Percentiles rank a stretch among this genome's conserved stretches.
Evolutionary conservation across 805 yeast genomes (phyloP).

Genomic region (Candida dendrica): DNA sequence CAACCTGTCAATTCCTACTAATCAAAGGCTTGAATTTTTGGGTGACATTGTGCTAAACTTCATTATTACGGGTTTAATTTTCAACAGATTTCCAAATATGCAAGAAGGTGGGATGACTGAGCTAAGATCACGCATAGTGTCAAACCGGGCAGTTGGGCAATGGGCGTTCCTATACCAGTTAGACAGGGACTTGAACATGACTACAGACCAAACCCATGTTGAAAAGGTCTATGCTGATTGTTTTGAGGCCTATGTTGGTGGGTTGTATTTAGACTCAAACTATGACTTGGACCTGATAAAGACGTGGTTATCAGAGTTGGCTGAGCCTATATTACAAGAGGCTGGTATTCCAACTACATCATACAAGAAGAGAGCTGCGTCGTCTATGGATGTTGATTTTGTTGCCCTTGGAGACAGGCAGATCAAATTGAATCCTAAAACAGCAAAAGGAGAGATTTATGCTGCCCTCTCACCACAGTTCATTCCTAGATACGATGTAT

Average conservation of each 20-base stretch:
- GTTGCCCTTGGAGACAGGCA: neutral
- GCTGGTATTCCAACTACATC: neutral
- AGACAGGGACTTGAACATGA: conserved; percentile 41
- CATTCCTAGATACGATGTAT: neutral
- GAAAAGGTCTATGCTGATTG: conserved; percentile 53
- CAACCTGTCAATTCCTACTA: conserved; percentile 15
- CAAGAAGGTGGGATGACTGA: conserved; percentile 71
- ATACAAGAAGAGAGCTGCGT: neutral
- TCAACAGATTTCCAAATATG: conserved; percentile 51
- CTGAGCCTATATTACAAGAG: neutral
- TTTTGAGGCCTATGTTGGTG: conserved; percentile 88
- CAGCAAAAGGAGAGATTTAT: neutral
- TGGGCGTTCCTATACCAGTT: conserved; percentile 62
- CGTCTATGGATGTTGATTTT: neutral
- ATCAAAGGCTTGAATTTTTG: conserved; percentile 77
- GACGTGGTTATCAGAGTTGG: neutral
- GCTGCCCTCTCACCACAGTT: neutral
- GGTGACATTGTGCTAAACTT: conserved; percentile 77
- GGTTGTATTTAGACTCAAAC: conserved; percentile 49
- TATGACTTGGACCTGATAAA: conserved; percentile 37
- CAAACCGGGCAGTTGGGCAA: conserved; percentile 59
- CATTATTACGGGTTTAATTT: conserved; percentile 59
- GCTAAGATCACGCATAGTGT: conserved; percentile 57
- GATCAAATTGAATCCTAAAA: neutral
- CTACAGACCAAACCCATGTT: conserved; percentile 36